A percentile compares a stretch with the other conserved stretches of the same genome.
Evolutionary conservation across 1,284 basidiomycete genomes (phyloP).

Genomic region (Singerocomus inundabilis): DNA sequence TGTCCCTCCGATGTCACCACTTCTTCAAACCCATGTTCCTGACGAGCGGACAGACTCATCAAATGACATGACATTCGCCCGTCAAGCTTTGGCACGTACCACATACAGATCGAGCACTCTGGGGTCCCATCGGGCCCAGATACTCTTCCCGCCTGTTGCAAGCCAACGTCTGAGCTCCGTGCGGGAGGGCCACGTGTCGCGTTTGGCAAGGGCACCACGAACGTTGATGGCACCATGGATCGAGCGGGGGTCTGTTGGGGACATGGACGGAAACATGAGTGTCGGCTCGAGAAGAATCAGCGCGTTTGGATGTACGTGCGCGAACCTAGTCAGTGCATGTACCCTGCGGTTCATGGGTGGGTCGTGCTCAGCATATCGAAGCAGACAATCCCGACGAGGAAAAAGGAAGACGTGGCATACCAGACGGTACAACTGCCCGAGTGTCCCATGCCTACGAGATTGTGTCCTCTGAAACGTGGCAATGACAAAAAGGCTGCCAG

Average conservation of each 20-base stretch:
- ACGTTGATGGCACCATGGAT: slow-evolving; percentile 32
- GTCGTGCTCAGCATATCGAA: neutral
- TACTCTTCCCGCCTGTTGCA: slow-evolving; percentile 9
- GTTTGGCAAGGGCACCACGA: slow-evolving; percentile 26
- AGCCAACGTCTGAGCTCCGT: slow-evolving; percentile 25
- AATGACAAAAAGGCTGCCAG: slow-evolving; percentile 25
- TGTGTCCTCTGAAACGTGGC: slow-evolving; percentile 24
- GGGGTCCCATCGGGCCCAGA: slow-evolving; percentile 30
- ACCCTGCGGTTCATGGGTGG: slow-evolving; percentile 16
- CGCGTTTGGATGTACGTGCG: slow-evolving; percentile 13
- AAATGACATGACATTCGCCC: neutral
- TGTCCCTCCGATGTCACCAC: slow-evolving; percentile 1
- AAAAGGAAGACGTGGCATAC: slow-evolving; percentile 14
- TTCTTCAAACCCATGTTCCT: slow-evolving; percentile 31
- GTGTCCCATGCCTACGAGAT: slow-evolving; percentile 26
- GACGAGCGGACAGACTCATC: neutral
- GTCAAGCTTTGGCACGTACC: slow-evolving; percentile 11
- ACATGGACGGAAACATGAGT: slow-evolving; percentile 32
- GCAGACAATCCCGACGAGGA: neutral
- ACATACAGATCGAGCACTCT: slow-evolving; percentile 26
- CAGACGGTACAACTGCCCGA: slow-evolving; percentile 32
- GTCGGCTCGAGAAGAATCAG: slow-evolving; percentile 33
- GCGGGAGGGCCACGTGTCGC: slow-evolving; percentile 25
- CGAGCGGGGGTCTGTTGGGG: slow-evolving; percentile 25
- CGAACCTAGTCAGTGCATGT: slow-evolving; percentile 21